A percentile compares a stretch with the other conserved stretches of the same genome.
Evolutionary conservation across 2,329 filamentous ascomycete species (phyloP).

Genomic region (Microsporum canis): DNA sequence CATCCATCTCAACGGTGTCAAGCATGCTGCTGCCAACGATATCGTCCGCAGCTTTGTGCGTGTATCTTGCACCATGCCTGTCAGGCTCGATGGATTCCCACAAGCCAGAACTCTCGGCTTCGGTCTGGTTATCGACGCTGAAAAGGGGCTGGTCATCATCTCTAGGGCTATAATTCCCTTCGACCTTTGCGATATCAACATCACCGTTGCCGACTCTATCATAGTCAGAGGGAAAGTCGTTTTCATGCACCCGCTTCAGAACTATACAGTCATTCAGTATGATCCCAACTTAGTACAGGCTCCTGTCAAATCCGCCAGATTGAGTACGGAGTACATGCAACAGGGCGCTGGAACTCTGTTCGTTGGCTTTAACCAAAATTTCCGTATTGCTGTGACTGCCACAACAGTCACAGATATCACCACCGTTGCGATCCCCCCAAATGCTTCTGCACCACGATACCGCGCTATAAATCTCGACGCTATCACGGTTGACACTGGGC

Average conservation of each 20-base stretch:
- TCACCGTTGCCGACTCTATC: conserved; percentile 94
- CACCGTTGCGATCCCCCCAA: conserved; percentile 90
- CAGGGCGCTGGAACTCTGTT: conserved; percentile 94
- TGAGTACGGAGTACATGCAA: conserved; percentile 71
- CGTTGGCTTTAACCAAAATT: conserved; percentile 95
- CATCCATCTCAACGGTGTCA: conserved; percentile 79
- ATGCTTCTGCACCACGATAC: conserved; percentile 81
- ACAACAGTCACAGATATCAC: conserved; percentile 96
- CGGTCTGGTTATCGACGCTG: conserved; percentile 92
- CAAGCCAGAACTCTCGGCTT: conserved; percentile 90
- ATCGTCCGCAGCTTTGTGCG: conserved; percentile 91
- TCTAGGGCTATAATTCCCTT: conserved; percentile 91
- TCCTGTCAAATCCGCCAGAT: conserved; percentile 75
- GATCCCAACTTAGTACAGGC: conserved; percentile 88
- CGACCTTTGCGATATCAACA: conserved; percentile 88
- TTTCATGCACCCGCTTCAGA: conserved; percentile 92
- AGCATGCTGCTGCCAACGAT: conserved; percentile 80
- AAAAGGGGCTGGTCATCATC: conserved; percentile 87
- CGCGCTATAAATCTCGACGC: conserved; percentile 92
- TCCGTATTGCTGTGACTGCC: conserved; percentile 82
- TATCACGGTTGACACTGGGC: conserved; percentile 87
- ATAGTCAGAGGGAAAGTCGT: conserved; percentile 88
- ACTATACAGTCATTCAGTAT: conserved; percentile 92
- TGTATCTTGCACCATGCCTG: conserved; percentile 80
- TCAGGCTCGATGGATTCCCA: conserved; percentile 97